Evolutionary conservation across 768 basidiomycete genomes (phyloP), one percentile per base, ranked within the genome.

Genomic region (Macrolepiota fuliginosa): DNA sequence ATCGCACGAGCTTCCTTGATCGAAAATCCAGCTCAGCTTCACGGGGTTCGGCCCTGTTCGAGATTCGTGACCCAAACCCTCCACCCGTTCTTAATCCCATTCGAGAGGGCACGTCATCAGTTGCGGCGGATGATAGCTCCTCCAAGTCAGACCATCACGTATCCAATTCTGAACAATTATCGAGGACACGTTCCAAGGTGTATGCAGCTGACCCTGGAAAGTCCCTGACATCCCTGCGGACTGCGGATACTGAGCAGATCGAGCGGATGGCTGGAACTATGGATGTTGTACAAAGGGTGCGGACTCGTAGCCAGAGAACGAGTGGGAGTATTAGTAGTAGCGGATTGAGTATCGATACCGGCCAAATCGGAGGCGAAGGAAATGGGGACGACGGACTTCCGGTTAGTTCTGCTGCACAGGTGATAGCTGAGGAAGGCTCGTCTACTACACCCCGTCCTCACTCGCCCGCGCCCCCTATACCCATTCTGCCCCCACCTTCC

Each of bases 31-130:
- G 73, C 68, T 4, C 73, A 73, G 58, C 69, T 73, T 59, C 66
- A 69, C 62, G 67, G 72, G 55, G 61, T 66, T 50, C 49, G 59
- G 11, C 67, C 73, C 24, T 46, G 22, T 70, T 79, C 13, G 87
- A 91, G 22, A 83, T 94, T 68, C 83, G 90, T 22, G 93, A 96
- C 72, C 93, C 94, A 0, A 86, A 87, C 55, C 90, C 92, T 1
- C 84, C 84, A 3, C 92, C 92, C 0, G 78, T 79, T 12, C 78
- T 94, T 4, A 75, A 78, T 49, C 74, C 84, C 2, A 85, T 90
- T 56, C 81, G 84, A 58, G 84, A 90, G 70, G 79, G 78, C 50
- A 64, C 73, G 15, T 72, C 77, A 45, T 78, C 80, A 22, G 64
- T 24, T 37, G 45, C 57, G 47, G 63, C 64, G 13, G 60, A 54